Conservation (phyloP, 148 eudicot genomes). For the Dianthus caryophyllus region DNA sequence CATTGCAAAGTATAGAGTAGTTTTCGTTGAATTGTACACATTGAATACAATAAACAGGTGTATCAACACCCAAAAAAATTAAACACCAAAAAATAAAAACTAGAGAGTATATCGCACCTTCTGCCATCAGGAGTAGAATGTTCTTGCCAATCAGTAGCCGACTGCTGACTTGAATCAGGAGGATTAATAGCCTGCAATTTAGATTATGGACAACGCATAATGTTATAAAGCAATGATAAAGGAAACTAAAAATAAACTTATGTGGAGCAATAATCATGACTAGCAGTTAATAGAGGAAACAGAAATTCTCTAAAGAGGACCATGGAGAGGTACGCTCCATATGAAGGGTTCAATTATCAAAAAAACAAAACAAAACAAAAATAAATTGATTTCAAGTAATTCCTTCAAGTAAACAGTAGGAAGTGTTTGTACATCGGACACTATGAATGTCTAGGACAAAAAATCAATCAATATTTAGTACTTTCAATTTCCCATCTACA, state of each 20-base stretch:
- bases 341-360: neutral
- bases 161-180: constrained; percentile 43
- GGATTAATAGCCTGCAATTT: constrained; percentile 40
- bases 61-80: neutral
- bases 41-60: neutral
- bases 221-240: neutral
- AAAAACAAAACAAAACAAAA: neutral
- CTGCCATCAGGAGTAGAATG: constrained; percentile 67
- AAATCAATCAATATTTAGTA: too few relatives aligned
- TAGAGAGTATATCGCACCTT: constrained; percentile 38
- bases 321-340: neutral
- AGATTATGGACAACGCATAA: neutral
- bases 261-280: neutral
- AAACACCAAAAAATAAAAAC: too few relatives aligned
- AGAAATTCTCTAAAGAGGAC: neutral
- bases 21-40: neutral
- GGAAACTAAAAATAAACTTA: neutral
- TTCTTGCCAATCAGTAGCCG: constrained; percentile 94
- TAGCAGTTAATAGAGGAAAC: neutral
- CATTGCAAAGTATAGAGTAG: too few relatives aligned
- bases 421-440: too few relatives aligned
- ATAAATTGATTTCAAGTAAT: neutral
- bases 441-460: too few relatives aligned
- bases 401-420: neutral
- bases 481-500: too few relatives aligned